Evolutionary conservation across 176 grass and related monocot genomes (phyloP).

Genomic region (Themeda triandra): DNA sequence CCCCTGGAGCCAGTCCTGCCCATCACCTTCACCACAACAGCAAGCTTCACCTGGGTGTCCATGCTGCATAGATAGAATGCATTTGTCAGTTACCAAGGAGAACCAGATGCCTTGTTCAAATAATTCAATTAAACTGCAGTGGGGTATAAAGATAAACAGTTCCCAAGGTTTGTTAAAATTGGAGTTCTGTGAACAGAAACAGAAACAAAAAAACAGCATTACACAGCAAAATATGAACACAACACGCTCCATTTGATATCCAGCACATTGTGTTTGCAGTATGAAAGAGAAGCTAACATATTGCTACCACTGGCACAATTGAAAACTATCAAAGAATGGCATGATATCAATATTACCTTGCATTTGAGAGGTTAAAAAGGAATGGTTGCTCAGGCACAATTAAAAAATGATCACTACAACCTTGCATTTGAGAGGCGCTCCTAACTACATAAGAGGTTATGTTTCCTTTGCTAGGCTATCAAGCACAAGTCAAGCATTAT

Average conservation of each 20-base stretch:
- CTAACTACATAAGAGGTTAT: neutral
- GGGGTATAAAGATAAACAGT: neutral
- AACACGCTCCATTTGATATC: neutral
- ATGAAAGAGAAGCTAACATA: neutral
- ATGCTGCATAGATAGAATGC: constrained; percentile 26
- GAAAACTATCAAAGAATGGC: too few relatives aligned
- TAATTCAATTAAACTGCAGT: neutral
- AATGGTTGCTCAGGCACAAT: neutral
- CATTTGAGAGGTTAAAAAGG: neutral
- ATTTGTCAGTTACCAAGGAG: neutral
- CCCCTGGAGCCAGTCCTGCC: too few relatives aligned
- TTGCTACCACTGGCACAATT: too few relatives aligned
- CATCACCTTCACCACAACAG: too few relatives aligned
- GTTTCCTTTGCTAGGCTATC: neutral
- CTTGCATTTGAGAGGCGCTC: neutral
- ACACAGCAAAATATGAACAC: neutral
- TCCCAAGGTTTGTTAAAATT: neutral
- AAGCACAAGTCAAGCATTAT: neutral
- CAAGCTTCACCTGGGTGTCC: constrained; percentile 44
- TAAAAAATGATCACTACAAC: neutral
- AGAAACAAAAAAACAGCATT: neutral
- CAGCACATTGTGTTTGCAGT: neutral
- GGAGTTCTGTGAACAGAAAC: neutral
- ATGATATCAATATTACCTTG: neutral
- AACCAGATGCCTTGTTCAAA: neutral